Conservation (phyloP, 1,139 yeast genomes). For the Wickerhamomyces sp. region DNA sequence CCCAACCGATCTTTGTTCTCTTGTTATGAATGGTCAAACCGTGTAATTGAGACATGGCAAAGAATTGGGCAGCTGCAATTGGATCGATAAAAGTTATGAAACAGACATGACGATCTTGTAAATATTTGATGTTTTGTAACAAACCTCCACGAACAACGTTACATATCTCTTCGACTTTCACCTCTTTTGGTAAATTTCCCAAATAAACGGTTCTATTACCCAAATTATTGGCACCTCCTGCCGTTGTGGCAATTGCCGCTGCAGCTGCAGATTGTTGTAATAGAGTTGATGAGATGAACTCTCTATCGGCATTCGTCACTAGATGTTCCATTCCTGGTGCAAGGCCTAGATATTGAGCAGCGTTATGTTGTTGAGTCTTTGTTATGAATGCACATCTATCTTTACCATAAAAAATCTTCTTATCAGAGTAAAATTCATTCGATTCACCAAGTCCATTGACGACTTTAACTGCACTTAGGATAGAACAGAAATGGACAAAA, state of each 20-base stretch:
- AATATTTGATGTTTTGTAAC: constrained; percentile 65
- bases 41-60: constrained; percentile 79
- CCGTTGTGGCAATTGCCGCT: constrained; percentile 71
- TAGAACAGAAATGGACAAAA: constrained; percentile 81
- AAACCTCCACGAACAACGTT: constrained; percentile 92
- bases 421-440: constrained; percentile 52
- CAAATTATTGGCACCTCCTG: constrained; percentile 72
- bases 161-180: constrained; percentile 88
- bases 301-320: constrained; percentile 75
- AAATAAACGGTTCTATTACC: constrained; percentile 91
- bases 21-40: constrained; percentile 78
- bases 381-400: constrained; percentile 84
- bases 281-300: constrained; percentile 42
- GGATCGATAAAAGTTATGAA: constrained; percentile 88
- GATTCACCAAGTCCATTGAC: constrained; percentile 59
- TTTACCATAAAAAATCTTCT: constrained; percentile 79
- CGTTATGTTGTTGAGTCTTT: constrained; percentile 93
- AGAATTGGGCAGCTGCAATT: constrained; percentile 82
- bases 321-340: constrained; percentile 88
- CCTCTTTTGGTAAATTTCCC: constrained; percentile 81
- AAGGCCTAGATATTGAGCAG: constrained; percentile 89
- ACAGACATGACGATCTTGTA: constrained; percentile 86
- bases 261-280: constrained; percentile 74
- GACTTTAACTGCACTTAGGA: constrained; percentile 78
- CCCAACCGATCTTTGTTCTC: constrained; percentile 91